phyloP scores from a whole-genome alignment of 2,329 filamentous ascomycete genomes.

The Elsinoe necatrix region DNA sequence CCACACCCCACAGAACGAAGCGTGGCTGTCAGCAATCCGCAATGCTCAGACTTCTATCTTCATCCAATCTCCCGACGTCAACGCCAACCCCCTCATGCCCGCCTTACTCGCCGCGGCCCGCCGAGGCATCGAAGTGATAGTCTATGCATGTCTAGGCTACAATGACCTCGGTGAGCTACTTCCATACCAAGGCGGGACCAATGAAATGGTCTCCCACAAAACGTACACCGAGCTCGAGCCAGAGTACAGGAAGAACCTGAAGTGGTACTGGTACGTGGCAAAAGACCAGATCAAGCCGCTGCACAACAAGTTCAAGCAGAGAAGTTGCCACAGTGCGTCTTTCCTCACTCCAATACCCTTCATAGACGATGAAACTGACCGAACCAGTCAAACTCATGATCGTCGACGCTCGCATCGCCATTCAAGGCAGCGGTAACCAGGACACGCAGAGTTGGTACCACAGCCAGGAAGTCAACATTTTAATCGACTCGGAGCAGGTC shows the following conservation, averaged over 20 bases:
- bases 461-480: conserved; percentile 66
- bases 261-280: conserved; percentile 62
- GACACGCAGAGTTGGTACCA: conserved; percentile 76
- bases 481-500: conserved; percentile 57
- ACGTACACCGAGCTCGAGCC: conserved; percentile 49
- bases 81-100: conserved; percentile 58
- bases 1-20: conserved; percentile 64
- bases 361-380: not conserved
- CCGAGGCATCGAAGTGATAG: conserved; percentile 58
- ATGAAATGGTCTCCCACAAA: conserved; percentile 58
- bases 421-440: conserved; percentile 70
- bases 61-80: conserved; percentile 70
- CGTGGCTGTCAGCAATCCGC: conserved; percentile 60
- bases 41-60: conserved; percentile 59
- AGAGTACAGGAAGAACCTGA: conserved; percentile 43
- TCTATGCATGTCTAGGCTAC: conserved; percentile 69
- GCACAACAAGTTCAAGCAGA: conserved; percentile 54
- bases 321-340: conserved; percentile 53
- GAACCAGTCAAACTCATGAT: conserved; percentile 61
- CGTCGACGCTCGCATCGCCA: conserved; percentile 58
- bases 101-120: conserved; percentile 57
- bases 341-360: not conserved
- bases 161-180: conserved; percentile 71
- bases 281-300: conserved; percentile 65
- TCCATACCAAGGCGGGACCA: conserved; percentile 65